These are phyloP conservation scores for Drechslerella dactyloides DNA, from an alignment of 2,329 filamentous ascomycete species.

Conservation along the genomic window DNA sequence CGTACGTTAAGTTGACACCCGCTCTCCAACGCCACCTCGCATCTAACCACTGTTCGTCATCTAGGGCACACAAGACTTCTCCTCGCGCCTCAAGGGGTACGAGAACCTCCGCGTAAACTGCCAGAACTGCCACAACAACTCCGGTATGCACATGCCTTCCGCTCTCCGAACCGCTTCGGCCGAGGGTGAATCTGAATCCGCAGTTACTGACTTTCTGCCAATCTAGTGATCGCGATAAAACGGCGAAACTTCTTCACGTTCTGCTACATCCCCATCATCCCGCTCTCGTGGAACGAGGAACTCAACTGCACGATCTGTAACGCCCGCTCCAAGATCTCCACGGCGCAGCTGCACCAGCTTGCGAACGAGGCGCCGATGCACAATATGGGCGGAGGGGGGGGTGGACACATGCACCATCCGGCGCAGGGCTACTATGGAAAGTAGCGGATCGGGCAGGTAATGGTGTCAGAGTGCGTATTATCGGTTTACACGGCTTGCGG, in stretches of 20 bases:
- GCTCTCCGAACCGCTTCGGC: not conserved
- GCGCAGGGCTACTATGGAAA: conserved; percentile 47
- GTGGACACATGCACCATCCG: conserved; percentile 23
- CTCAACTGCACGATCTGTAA: conserved; percentile 50
- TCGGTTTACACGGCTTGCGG: not conserved
- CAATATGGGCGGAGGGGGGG: conserved; percentile 17
- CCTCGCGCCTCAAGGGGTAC: conserved; percentile 60
- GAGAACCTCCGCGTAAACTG: conserved; percentile 63
- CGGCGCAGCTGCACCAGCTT: conserved; percentile 32
- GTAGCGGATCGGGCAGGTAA: conserved; percentile 1
- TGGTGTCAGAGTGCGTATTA: not conserved
- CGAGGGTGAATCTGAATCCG: not conserved
- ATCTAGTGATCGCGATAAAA: conserved; percentile 52
- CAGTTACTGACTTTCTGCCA: conserved; percentile 11
- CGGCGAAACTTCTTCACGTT: conserved; percentile 54
- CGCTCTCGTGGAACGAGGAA: conserved; percentile 47
- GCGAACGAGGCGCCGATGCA: conserved; percentile 41
- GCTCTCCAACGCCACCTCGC: conserved; percentile 22
- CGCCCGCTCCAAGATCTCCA: conserved; percentile 47
- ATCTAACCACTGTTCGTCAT: conserved; percentile 18
- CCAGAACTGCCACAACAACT: conserved; percentile 63
- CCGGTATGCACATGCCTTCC: conserved; percentile 25
- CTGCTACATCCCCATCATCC: conserved; percentile 53
- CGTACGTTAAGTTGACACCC: conserved; percentile 16
- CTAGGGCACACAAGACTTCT: conserved; percentile 59